phyloP scores from a whole-genome alignment of 805 yeast genomes.

The Yarrowia sp. region DNA sequence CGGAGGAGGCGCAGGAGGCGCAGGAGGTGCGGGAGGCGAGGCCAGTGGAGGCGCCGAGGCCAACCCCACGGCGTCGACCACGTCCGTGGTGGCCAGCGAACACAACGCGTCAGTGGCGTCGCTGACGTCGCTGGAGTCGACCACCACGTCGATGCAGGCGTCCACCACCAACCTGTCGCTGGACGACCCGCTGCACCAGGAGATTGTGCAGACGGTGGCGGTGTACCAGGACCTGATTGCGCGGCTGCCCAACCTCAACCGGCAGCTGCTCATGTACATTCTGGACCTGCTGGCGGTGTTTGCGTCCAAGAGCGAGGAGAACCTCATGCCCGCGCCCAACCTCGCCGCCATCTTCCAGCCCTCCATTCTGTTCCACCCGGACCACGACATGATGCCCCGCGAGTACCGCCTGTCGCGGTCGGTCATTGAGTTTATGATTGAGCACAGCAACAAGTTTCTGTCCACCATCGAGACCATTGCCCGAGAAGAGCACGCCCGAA shows the following conservation, averaged over 20 bases:
- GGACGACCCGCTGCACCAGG: conserved; percentile 40
- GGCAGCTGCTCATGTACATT: conserved; percentile 83
- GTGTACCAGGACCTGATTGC: conserved; percentile 75
- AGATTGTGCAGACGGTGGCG: conserved; percentile 59
- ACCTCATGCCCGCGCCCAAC: conserved; percentile 91
- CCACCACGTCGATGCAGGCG: conserved; percentile 28
- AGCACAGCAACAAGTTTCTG: conserved; percentile 78
- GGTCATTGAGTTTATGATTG: conserved; percentile 87
- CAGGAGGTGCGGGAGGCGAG: background rate
- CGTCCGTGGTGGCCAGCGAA: conserved; percentile 9
- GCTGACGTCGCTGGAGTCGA: conserved; percentile 30
- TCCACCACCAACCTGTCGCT: conserved; percentile 36
- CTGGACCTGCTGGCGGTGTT: conserved; percentile 87
- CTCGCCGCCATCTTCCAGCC: conserved; percentile 97
- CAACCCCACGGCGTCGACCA: conserved; percentile 26
- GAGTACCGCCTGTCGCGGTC: conserved; percentile 87
- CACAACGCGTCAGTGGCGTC: conserved; percentile 29
- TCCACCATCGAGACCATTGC: conserved; percentile 55
- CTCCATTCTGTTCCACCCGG: conserved; percentile 89
- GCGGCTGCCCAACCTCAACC: conserved; percentile 74
- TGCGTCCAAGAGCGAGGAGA: conserved; percentile 74
- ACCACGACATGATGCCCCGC: conserved; percentile 89
- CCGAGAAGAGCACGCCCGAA: conserved; percentile 46
- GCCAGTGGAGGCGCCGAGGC: background rate
- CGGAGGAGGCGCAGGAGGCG: conserved; percentile 9